Base-by-base conservation (phyloP, 192 early-diverging fungal species). In the Linnemannia exigua region DNA sequence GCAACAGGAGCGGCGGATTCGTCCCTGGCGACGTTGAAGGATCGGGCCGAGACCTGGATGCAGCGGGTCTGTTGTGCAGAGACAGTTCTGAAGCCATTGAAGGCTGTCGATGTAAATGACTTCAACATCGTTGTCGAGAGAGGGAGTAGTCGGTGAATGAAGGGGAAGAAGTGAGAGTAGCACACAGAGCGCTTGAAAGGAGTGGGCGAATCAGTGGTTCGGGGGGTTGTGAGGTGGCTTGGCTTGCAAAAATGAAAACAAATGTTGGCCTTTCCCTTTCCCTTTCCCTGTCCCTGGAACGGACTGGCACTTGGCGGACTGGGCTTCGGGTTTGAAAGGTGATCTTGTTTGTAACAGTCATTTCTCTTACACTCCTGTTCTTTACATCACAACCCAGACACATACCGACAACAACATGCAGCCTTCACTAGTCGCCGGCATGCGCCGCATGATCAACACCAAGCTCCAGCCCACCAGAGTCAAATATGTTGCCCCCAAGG, bases 401-500 rank as follows among this genome's bases (percentile, higher is more conserved):
- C 16, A 58, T 7, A 51, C 41, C 9, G 38, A 22, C 81, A 50
- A 22, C 81, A 50, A 71, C 73, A 85, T 85, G 83, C 83, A 85
- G 58, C 77, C 77, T 25, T 72, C 83, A 79, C 73, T 79, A 75
- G 58, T 78, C 74, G 22, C 77, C 68, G 48, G 70, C 67, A 79
- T 76, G 77, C 83, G 83, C 73, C 76, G 76, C 58, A 72, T 85
- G 72, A 79, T 85, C 77, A 85, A 85, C 77, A 85, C 83, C 37
- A 85, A 85, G 83, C 77, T 85, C 37, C 83, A 85, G 74, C 83
- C 83, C 44, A 85, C 77, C 35, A 79, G 83, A 66, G 77, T 79
- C 68, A 85, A 79, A 85, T 85, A 85, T 71, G 74, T 85, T 2
- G 83, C 83, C 31, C 83, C 88, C 67, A 71, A 88, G 58, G 77